Evolutionary conservation across 2,329 filamentous ascomycete genomes (phyloP), one percentile per base, ranked within the genome.

Genomic region (Sporothrix brasiliensis): DNA sequence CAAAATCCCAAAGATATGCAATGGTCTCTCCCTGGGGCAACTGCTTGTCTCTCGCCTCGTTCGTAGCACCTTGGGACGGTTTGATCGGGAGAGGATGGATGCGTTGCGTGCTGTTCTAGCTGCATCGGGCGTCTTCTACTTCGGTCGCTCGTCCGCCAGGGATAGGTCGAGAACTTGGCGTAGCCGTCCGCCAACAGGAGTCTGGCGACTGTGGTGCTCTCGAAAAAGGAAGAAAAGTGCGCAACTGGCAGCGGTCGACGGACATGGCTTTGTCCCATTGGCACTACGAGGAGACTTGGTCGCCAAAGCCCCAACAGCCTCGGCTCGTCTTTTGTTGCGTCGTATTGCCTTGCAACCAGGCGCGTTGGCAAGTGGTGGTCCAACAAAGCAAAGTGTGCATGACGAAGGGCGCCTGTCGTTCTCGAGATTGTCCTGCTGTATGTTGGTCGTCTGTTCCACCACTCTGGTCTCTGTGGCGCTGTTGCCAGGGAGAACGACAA

Each of bases 121-220:
- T 30, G 27, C 27, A 30, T 30, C 27, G 3, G 27, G 27, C 27
- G 2, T 30, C 27, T 30, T 30, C 27, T 2, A 30, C 44, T n/a
- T 44, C 34, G n/a, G 34, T 61, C 56, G 21, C 60, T 65, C 41
- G 60, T 65, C 60, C 60, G 44, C 41, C 47, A 65, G 60, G 44
- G 41, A 50, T 27, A 21, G 44, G 30, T 60, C 34, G 14, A n/a
- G 4, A 13, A 24, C 52, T 44, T 44, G 41, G 41, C 9, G 3
- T 44, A 11, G 16, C 16, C 56, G 30, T 44, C 27, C 41, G 7
- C 34, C 58, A 44, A 58, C 58, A 61, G 52, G 16, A 21, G n/a
- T 30, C 2, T 3, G 27, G 27, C 27, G 3, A 30, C 2, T 30
- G 27, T 30, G 4, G 27, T 30, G 27, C 27, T 30, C 27, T 30